A percentile compares a stretch with the other conserved stretches of the same genome.
Conservation (phyloP, 805 yeast species). For the Barnettozyma vustinii region DNA sequence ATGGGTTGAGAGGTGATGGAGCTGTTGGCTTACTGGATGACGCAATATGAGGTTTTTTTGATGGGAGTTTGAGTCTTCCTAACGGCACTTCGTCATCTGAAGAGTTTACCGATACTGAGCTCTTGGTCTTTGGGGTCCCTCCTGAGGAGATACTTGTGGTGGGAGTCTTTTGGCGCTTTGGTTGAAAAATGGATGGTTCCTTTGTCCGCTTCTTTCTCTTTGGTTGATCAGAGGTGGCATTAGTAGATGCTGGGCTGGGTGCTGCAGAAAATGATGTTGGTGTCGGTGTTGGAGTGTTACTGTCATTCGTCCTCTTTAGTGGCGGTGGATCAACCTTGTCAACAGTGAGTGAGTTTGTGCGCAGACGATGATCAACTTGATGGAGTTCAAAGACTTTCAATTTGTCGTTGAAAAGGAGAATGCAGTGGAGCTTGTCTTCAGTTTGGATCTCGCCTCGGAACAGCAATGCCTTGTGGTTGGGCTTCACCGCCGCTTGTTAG, state of each 20-base stretch:
- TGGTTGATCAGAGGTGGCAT: neutral
- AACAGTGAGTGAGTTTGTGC: slow-evolving; percentile 5
- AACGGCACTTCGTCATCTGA: slow-evolving; percentile 17
- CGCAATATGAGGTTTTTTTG: slow-evolving; percentile 2
- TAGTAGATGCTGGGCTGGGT: slow-evolving; percentile 3
- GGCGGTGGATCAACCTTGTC: neutral
- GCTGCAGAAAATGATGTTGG: neutral
- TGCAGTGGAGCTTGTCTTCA: slow-evolving; percentile 18
- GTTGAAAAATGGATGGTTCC: slow-evolving; percentile 23
- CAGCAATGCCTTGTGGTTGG: slow-evolving; percentile 7
- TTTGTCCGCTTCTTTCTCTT: slow-evolving; percentile 12
- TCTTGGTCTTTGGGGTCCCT: slow-evolving; percentile 10
- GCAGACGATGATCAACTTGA: slow-evolving; percentile 12
- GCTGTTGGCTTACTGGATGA: slow-evolving; percentile 10
- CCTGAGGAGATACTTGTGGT: neutral
- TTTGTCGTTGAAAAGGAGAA: slow-evolving; percentile 18
- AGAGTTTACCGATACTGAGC: slow-evolving; percentile 1
- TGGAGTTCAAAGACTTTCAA: slow-evolving; percentile 15
- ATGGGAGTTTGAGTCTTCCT: slow-evolving; percentile 7
- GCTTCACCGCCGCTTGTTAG: neutral
- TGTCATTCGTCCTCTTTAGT: neutral
- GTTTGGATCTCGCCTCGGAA: slow-evolving; percentile 14
- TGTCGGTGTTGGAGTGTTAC: neutral
- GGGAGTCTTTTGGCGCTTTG: slow-evolving; percentile 21
- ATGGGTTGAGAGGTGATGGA: slow-evolving; percentile 12